Conservation (phyloP, 345 rosid species). For the Salix udensis region DNA sequence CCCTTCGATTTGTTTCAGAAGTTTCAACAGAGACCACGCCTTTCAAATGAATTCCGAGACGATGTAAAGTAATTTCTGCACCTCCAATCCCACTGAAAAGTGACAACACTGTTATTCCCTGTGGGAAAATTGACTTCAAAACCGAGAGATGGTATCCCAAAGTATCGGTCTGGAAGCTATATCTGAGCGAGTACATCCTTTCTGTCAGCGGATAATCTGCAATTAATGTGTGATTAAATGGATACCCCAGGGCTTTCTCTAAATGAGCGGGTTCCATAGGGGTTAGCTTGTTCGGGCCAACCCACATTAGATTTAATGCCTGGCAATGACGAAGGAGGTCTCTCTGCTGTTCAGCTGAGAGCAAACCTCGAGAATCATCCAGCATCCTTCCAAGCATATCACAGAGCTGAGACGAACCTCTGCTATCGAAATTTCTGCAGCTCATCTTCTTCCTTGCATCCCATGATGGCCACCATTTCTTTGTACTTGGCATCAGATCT, state of each 20-base stretch:
- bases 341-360: slow-evolving; percentile 52
- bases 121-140: slow-evolving; percentile 58
- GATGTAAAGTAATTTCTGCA: slow-evolving; percentile 57
- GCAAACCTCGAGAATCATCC: slow-evolving; percentile 48
- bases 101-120: slow-evolving; percentile 70
- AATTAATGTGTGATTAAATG: slow-evolving; percentile 51
- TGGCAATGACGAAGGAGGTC: slow-evolving; percentile 55
- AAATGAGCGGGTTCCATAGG: slow-evolving; percentile 57
- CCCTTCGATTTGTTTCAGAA: slow-evolving; percentile 49
- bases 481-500: slow-evolving; percentile 59
- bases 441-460: slow-evolving; percentile 76
- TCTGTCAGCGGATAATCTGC: slow-evolving; percentile 38
- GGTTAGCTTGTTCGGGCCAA: slow-evolving; percentile 51
- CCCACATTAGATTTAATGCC: slow-evolving; percentile 65
- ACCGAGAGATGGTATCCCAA: slow-evolving; percentile 84
- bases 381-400: slow-evolving; percentile 48
- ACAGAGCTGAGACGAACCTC: slow-evolving; percentile 49
- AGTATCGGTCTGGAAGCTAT: slow-evolving; percentile 77
- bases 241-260: slow-evolving; percentile 81
- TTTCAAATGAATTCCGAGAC: slow-evolving; percentile 67
- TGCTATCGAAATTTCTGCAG: slow-evolving; percentile 28
- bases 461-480: slow-evolving; percentile 96
- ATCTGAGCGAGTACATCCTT: slow-evolving; percentile 51
- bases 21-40: slow-evolving; percentile 67
- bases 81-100: slow-evolving; percentile 80